Evolutionary conservation across 2,329 filamentous ascomycete genomes (phyloP), one percentile per base, ranked within the genome.

Genomic region (Aspergillus piperis): DNA sequence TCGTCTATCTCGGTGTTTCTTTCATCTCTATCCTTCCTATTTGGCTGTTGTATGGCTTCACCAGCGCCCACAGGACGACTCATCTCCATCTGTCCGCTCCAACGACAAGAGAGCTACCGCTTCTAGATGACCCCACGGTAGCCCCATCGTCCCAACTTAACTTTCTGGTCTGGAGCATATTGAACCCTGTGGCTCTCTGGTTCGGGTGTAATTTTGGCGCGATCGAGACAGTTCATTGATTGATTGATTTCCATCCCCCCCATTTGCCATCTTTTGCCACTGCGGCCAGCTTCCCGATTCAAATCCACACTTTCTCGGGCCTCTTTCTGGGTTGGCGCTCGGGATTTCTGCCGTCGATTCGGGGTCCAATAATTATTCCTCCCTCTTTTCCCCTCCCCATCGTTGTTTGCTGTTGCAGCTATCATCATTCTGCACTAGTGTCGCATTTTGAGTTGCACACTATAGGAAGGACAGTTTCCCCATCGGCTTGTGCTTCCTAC

Each of bases 121-220:
- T 38, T 51, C 51, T 60, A 53, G 48, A 58, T 56, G 42, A 48
- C 58, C 51, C 58, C 54, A 52, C 55, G 51, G 53, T 58, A 54
- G 32, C 47, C 51, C 41, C 27, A 53, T 61, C 50, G 56, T 50
- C 27, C 58, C 58, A 63, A 61, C 58, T 56, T 59, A 61, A 63
- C 59, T 61, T 57, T 51, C 59, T 49, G 48, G 36, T 39, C 49
- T 58, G 30, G 50, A 44, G 27, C 57, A 32, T 30, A 25, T 23
- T 15, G 39, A 19, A 36, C 13, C 27, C 49, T 41, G 23, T 58
- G 25, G 39, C 38, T 25, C 52, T 13, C 4, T 36, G 32, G 32
- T 13, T 36, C 32, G 32, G 32, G 32, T 36, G 41, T n/a, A 8
- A 44, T 32, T 19, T 58, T 42, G n/a, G 49, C 49, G 48, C 49